phyloP scores from a whole-genome alignment of 768 basidiomycete genomes.

The Daedalea quercina region DNA sequence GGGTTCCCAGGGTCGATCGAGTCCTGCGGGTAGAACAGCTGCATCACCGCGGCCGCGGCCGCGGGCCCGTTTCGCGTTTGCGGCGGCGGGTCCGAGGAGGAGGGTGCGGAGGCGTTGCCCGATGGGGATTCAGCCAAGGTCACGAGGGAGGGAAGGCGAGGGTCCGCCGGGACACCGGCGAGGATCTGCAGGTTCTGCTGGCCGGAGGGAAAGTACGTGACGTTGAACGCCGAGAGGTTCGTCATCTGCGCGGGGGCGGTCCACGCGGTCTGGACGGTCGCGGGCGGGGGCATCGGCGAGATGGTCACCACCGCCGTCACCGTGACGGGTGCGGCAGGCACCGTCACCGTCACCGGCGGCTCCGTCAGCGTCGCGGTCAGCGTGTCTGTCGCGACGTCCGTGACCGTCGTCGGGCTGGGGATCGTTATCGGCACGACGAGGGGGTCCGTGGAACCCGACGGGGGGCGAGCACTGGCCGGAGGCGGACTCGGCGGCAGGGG shows the following conservation, averaged over 20 bases:
- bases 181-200: constrained; percentile 51
- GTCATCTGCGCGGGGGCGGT: constrained; percentile 43
- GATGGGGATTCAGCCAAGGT: constrained; percentile 4
- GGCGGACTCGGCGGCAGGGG: background rate
- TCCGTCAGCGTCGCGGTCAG: constrained; percentile 11
- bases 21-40: constrained; percentile 59
- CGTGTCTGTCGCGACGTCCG: constrained; percentile 6
- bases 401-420: background rate
- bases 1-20: constrained; percentile 62
- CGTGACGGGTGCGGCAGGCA: constrained; percentile 10
- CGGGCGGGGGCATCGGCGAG: constrained; percentile 9
- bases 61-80: too few relatives aligned
- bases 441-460: background rate
- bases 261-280: constrained; percentile 34
- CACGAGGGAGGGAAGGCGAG: constrained; percentile 20
- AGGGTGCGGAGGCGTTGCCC: constrained; percentile 9
- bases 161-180: constrained; percentile 35
- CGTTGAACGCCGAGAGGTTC: constrained; percentile 53
- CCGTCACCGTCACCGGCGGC: constrained; percentile 15
- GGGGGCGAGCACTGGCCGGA: background rate
- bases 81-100: constrained; percentile 6
- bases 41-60: constrained; percentile 39
- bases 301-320: constrained; percentile 16
- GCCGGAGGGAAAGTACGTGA: constrained; percentile 50
- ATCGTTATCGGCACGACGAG: background rate